These are phyloP conservation scores for Penicillium expansum DNA, from an alignment of 2,329 filamentous ascomycete species.

Conservation along the genomic window DNA sequence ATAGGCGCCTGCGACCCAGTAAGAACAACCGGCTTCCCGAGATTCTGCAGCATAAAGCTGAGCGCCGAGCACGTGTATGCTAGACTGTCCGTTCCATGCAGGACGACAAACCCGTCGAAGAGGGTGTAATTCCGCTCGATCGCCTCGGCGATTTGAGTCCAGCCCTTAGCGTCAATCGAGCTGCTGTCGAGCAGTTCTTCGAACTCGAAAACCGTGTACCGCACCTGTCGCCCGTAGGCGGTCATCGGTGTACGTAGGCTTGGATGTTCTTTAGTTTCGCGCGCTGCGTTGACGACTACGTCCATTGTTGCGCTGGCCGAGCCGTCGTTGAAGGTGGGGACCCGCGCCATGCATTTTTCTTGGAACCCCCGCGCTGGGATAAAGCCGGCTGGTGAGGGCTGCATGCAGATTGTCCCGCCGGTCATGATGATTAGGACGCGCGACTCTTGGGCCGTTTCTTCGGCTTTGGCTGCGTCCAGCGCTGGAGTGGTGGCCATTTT, in stretches of 20 bases:
- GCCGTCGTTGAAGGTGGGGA: conserved; percentile 81
- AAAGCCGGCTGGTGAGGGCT: conserved; percentile 73
- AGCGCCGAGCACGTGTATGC: conserved; percentile 87
- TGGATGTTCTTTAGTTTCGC: conserved; percentile 54
- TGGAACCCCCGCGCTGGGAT: conserved; percentile 78
- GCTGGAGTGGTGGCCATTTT: conserved; percentile 27
- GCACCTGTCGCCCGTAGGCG: conserved; percentile 74
- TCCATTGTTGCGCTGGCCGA: conserved; percentile 57
- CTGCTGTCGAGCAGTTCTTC: conserved; percentile 81
- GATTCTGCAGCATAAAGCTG: conserved; percentile 87
- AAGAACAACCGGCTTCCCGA: conserved; percentile 87
- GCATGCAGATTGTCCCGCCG: conserved; percentile 82
- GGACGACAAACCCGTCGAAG: conserved; percentile 86
- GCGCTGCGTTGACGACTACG: conserved; percentile 52
- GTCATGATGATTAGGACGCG: conserved; percentile 88
- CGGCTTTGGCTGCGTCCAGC: conserved; percentile 21
- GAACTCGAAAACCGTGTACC: conserved; percentile 84
- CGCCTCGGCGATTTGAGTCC: conserved; percentile 78
- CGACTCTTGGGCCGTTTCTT: conserved; percentile 60
- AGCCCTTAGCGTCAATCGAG: conserved; percentile 81
- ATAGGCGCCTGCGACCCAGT: conserved; percentile 83
- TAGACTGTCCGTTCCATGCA: conserved; percentile 87
- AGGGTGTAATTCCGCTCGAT: conserved; percentile 80
- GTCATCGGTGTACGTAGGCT: conserved; percentile 77
- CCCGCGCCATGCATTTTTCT: conserved; percentile 74